phyloP scores from a whole-genome alignment of 169 alveolate genomes.

The Babesia sp. region DNA sequence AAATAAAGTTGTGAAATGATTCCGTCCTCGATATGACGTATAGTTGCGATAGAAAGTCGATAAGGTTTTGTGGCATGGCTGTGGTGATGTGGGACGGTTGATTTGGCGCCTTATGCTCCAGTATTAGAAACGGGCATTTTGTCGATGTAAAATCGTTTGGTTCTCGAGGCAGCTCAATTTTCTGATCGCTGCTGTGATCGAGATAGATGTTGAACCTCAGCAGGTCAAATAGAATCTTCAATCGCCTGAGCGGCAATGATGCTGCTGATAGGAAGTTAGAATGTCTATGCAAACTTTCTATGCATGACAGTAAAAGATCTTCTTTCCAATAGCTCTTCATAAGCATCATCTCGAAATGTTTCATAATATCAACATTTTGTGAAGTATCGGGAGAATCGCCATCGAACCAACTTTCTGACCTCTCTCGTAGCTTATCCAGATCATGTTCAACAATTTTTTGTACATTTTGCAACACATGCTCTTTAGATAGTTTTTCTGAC shows the following conservation, averaged over 20 bases:
- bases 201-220: constrained; percentile 38
- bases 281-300: constrained; percentile 59
- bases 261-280: constrained; percentile 26
- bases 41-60: constrained; percentile 17
- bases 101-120: constrained; percentile 24
- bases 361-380: neutral
- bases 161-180: neutral
- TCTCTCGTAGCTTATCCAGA: neutral
- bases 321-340: constrained; percentile 58
- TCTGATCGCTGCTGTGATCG: neutral
- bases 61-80: constrained; percentile 15
- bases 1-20: constrained; percentile 43
- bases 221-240: constrained; percentile 38
- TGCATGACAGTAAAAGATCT: constrained; percentile 37
- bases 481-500: neutral
- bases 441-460: constrained; percentile 6
- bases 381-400: neutral
- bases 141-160: neutral
- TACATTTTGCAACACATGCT: constrained; percentile 1
- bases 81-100: neutral
- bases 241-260: constrained; percentile 27
- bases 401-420: constrained; percentile 27
- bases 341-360: constrained; percentile 14
- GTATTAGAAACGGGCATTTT: constrained; percentile 32
- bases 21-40: constrained; percentile 41